Evolutionary conservation across 2,329 filamentous ascomycete species (phyloP).

Genomic region (Colletotrichum cuscutae): DNA sequence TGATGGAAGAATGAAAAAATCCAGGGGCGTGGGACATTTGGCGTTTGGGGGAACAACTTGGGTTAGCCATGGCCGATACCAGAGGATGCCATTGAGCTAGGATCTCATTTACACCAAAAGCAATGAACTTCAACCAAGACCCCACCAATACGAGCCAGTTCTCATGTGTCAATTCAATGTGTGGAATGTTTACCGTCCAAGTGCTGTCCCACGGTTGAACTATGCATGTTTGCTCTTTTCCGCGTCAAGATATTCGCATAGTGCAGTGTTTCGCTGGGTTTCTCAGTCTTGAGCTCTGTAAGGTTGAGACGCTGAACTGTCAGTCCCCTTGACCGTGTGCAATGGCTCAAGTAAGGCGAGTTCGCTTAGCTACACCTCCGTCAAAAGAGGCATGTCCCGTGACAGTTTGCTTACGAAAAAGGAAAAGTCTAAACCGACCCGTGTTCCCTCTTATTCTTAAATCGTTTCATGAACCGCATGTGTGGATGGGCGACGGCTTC

Average conservation of each 20-base stretch:
- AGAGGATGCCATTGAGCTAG: slow-evolving; percentile 43
- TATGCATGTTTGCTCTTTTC: background rate
- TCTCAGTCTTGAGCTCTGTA: background rate
- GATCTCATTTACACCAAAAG: slow-evolving; percentile 46
- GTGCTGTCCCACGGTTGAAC: background rate
- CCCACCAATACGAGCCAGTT: slow-evolving; percentile 31
- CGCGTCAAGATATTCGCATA: too few relatives aligned
- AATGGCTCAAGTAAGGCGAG: background rate
- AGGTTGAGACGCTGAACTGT: background rate
- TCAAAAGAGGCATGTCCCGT: too few relatives aligned
- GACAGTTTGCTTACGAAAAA: too few relatives aligned
- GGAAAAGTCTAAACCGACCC: too few relatives aligned
- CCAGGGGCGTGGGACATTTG: slow-evolving; percentile 46
- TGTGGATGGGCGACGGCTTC: background rate
- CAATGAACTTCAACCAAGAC: slow-evolving; percentile 42
- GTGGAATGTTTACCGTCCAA: background rate
- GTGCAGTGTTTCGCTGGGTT: background rate
- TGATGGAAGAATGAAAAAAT: slow-evolving; percentile 38
- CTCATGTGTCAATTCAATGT: background rate
- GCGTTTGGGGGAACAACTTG: slow-evolving; percentile 46
- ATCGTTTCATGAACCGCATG: too few relatives aligned
- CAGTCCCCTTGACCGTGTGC: too few relatives aligned
- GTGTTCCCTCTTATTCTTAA: too few relatives aligned
- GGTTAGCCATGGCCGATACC: slow-evolving; percentile 49
- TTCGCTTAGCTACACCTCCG: background rate